Evolutionary conservation across 306 rosid species (phyloP), one percentile per base, ranked within the genome.

Genomic region (Trifolium repens): DNA sequence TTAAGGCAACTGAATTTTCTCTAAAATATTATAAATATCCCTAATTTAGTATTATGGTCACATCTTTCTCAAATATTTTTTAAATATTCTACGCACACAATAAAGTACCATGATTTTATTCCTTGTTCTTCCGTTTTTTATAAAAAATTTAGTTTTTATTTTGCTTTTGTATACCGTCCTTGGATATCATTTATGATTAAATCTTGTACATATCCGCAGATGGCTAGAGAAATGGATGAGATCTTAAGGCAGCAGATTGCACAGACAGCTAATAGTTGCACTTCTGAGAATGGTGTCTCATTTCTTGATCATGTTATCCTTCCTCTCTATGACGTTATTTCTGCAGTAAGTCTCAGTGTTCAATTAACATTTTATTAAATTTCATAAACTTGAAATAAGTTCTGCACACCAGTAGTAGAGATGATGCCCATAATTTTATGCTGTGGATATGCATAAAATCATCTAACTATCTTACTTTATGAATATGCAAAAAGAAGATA

Each of bases 141-240:
- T 55, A 24, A 24, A 26, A 7, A 47, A 19, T 71, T 15, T 43
- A 4, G 15, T 57, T 16, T 53, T 15, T 55, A 17, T 40, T 7
- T 53, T 71, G 54, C 44, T n/a, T 75, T 9, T 37, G 50, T 10
- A 11, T 42, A 8, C 22, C 37, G 27, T 3, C 42, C 50, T 47
- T 60, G 26, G 7, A 3, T 43, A 17, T 44, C 65, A 46, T 39
- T 43, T 55, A 42, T 57, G 60, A 19, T 67, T 72, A 44, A 69
- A 60, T 71, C n/a, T 49, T 55, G 34, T 75, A 58, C 80, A 71
- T 84, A 79, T 17, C 8, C 80, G 84, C 91, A 91, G 98, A 94
- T 91, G 94, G 96, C 82, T 17, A 85, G 98, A 76, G 98, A 94
- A 87, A 86, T 94, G 93, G 97, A 91, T 81, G 98, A 87, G 81